Evolutionary conservation across 106 monocot species (phyloP), one percentile per base, ranked within the genome.

Genomic region (Phalaenopsis aphrodite): DNA sequence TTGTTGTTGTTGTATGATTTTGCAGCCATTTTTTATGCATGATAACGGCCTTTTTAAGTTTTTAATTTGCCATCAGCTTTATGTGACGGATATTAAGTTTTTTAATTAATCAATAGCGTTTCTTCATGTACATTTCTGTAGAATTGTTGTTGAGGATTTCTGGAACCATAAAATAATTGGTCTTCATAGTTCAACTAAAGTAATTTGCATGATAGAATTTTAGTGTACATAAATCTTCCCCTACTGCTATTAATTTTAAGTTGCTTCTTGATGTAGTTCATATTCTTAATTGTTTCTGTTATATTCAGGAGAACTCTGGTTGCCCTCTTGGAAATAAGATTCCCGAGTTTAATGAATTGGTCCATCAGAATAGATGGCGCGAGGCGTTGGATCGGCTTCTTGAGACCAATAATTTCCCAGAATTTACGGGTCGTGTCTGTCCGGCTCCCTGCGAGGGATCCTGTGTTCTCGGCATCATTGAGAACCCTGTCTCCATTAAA

Each of bases 251-350:
- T 16, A 12, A 1, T 14, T 48, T 48, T 11, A 48, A 48, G 48
- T 48, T 48, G 48, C 9, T 48, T 61, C 23, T 65, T 5, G 6
- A 23, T 24, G 8, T 41, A 15, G 45, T 12, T 64, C 12, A 5
- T 82, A 18, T 19, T 23, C 42, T 30, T 52, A 4, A 5, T 39
- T 41, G 24, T n/a, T 61, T 74, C 39, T 46, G 30, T 65, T 67
- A 65, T 55, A 21, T 82, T 1, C 89, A 95, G 99, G 99, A 95
- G 61, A 99, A 90, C 74, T 90, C 99, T 78, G 95, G 99, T 6
- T 99, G 99, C 80, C 99, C 99, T 82, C 95, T 99, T 79, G 99
- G 99, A 78, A 99, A 99, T 81, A 99, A 99, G 77, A 95, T 99
- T 64, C 99, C 99, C 12, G 99, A 99, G 79, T 99, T 99, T 56